Percentiles rank a stretch among this genome's conserved stretches.
These are phyloP conservation scores for Melampsora larici-populina DNA, from an alignment of 1,284 basidiomycete genomes.

Conservation along the genomic window DNA sequence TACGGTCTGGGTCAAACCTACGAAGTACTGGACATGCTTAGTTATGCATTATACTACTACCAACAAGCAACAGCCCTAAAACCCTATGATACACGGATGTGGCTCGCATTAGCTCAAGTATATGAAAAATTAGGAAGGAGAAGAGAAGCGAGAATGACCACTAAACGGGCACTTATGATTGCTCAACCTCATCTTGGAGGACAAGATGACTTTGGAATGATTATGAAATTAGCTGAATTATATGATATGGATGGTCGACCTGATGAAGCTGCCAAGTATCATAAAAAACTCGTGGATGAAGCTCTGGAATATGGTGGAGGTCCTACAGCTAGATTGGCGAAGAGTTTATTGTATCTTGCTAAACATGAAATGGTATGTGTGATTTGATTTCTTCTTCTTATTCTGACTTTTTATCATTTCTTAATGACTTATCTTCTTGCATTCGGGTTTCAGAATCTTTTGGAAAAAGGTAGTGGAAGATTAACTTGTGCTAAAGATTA, in stretches of 20 bases:
- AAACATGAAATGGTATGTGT: conserved; percentile 38
- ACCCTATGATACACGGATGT: conserved; percentile 95
- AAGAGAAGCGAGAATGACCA: conserved; percentile 35
- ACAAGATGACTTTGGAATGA: conserved; percentile 36
- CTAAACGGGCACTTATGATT: conserved; percentile 42
- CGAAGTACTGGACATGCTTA: conserved; percentile 91
- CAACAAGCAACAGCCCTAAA: conserved; percentile 88
- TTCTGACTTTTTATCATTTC: background rate
- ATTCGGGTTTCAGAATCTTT: background rate
- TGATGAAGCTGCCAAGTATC: conserved; percentile 41
- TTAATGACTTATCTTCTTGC: background rate
- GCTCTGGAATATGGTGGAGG: conserved; percentile 36
- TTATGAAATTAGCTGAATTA: conserved; percentile 38
- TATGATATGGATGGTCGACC: conserved; percentile 37
- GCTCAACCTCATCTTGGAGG: conserved; percentile 39
- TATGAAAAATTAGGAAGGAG: conserved; percentile 78
- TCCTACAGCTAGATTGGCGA: conserved; percentile 37
- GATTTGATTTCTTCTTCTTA: background rate
- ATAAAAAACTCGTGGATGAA: conserved; percentile 39
- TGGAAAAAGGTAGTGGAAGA: conserved; percentile 7
- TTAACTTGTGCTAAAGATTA: conserved; percentile 35
- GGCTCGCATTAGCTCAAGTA: conserved; percentile 89
- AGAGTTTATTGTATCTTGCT: conserved; percentile 42
- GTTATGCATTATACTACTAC: conserved; percentile 94
- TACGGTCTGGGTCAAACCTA: conserved; percentile 98